Evolutionary conservation across 2,329 filamentous ascomycete genomes (phyloP).

Genomic region (Simplicillium sp.): DNA sequence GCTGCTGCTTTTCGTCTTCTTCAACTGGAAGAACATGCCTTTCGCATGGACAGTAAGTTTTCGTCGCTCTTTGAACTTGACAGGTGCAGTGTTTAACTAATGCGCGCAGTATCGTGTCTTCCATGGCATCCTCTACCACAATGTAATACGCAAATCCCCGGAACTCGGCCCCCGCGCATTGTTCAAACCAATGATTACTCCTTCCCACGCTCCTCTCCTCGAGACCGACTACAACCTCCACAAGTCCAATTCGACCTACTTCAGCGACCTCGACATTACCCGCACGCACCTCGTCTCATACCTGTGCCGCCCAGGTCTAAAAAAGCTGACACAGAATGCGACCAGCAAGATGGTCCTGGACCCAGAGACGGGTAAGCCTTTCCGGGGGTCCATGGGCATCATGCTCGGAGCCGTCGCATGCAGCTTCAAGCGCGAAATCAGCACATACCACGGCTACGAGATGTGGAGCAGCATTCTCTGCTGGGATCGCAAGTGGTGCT

Average conservation of each 20-base stretch:
- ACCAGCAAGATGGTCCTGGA: slow-evolving; percentile 40
- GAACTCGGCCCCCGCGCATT: slow-evolving; percentile 51
- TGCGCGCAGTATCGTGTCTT: slow-evolving; percentile 43
- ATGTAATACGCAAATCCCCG: slow-evolving; percentile 37
- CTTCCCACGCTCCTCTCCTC: slow-evolving; percentile 56
- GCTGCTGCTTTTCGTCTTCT: slow-evolving; percentile 43
- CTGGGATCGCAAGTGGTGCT: slow-evolving; percentile 80
- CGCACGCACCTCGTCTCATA: slow-evolving; percentile 72
- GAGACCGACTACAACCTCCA: slow-evolving; percentile 85
- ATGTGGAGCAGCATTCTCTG: slow-evolving; percentile 61
- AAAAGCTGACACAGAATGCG: slow-evolving; percentile 38
- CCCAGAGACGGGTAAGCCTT: slow-evolving; percentile 35
- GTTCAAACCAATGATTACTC: slow-evolving; percentile 62
- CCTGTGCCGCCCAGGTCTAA: slow-evolving; percentile 51
- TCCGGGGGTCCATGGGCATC: slow-evolving; percentile 47
- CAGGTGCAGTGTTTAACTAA: slow-evolving; percentile 3
- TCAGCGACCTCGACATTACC: slow-evolving; percentile 74
- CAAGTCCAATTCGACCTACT: slow-evolving; percentile 80
- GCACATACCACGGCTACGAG: slow-evolving; percentile 59
- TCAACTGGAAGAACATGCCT: slow-evolving; percentile 68
- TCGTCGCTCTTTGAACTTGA: neutral
- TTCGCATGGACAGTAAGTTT: slow-evolving; percentile 64
- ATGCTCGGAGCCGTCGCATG: slow-evolving; percentile 66
- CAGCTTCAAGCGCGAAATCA: slow-evolving; percentile 65
- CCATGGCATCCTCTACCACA: slow-evolving; percentile 46